These are phyloP conservation scores for Metschnikowia hibisci DNA, from an alignment of 805 yeast species.

Conservation along the genomic window DNA sequence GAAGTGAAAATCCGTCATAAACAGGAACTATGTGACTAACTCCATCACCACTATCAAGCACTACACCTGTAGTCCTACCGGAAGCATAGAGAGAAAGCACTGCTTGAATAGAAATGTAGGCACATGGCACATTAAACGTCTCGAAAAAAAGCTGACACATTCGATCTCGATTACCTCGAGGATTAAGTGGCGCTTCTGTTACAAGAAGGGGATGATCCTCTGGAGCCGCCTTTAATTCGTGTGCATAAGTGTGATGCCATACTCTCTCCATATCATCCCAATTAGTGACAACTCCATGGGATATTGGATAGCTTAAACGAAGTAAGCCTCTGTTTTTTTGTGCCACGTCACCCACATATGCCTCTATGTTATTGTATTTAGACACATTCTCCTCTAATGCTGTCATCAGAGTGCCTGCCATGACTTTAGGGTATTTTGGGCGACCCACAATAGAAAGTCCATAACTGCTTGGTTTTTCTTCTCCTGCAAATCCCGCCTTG, in stretches of 20 bases:
- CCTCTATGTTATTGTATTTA: conserved; percentile 34
- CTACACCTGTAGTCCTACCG: conserved; percentile 89
- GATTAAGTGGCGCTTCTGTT: conserved; percentile 88
- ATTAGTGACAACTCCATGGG: conserved; percentile 71
- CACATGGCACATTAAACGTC: conserved; percentile 69
- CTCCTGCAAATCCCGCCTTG: conserved; percentile 92
- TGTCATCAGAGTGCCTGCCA: conserved; percentile 49
- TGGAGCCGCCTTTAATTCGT: conserved; percentile 51
- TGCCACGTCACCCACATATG: conserved; percentile 73
- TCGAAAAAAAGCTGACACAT: conserved; percentile 69
- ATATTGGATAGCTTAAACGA: conserved; percentile 64
- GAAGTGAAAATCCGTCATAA: conserved; percentile 80
- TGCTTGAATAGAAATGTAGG: conserved; percentile 71
- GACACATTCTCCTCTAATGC: conserved; percentile 16
- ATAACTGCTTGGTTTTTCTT: conserved; percentile 67
- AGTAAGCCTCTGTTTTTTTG: conserved; percentile 76
- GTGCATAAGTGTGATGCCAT: conserved; percentile 67
- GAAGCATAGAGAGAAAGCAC: conserved; percentile 81
- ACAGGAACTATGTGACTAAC: conserved; percentile 86
- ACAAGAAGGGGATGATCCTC: conserved; percentile 86
- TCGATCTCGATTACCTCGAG: conserved; percentile 53
- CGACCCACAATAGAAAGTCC: conserved; percentile 70
- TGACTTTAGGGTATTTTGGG: conserved; percentile 78
- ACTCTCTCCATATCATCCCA: conserved; percentile 86
- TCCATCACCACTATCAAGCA: conserved; percentile 91